phyloP scores from a whole-genome alignment of 257 asterid species.

The Solanum piurae region DNA sequence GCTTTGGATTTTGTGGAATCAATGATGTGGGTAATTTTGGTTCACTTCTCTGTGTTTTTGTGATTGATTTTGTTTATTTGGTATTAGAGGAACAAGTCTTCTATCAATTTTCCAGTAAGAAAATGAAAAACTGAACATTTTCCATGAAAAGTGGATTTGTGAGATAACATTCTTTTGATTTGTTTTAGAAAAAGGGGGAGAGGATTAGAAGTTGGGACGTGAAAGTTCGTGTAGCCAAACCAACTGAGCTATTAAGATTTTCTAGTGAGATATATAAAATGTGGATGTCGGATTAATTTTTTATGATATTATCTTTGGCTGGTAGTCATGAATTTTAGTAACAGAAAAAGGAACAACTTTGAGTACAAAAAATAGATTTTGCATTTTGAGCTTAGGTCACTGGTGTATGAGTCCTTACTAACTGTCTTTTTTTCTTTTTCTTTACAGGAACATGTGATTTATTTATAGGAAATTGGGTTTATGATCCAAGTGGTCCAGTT shows the following conservation, averaged over 20 bases:
- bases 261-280: neutral
- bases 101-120: neutral
- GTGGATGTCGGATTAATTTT: neutral
- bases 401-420: neutral
- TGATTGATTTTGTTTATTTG: neutral
- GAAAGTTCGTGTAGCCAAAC: neutral
- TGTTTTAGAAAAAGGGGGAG: neutral
- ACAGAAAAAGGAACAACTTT: neutral
- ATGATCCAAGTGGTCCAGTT: slow-evolving; percentile 42
- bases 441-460: slow-evolving; percentile 46
- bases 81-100: neutral
- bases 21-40: neutral
- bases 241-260: neutral
- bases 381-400: neutral
- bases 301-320: neutral
- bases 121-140: neutral
- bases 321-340: neutral
- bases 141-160: neutral
- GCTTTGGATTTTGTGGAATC: neutral
- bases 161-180: neutral
- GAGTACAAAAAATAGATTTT: neutral
- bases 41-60: neutral
- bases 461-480: slow-evolving; percentile 67
- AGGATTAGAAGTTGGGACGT: neutral
- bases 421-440: neutral